Evolutionary conservation across 768 basidiomycete species (phyloP).

Genomic region (Leucocoprinus leucothites): DNA sequence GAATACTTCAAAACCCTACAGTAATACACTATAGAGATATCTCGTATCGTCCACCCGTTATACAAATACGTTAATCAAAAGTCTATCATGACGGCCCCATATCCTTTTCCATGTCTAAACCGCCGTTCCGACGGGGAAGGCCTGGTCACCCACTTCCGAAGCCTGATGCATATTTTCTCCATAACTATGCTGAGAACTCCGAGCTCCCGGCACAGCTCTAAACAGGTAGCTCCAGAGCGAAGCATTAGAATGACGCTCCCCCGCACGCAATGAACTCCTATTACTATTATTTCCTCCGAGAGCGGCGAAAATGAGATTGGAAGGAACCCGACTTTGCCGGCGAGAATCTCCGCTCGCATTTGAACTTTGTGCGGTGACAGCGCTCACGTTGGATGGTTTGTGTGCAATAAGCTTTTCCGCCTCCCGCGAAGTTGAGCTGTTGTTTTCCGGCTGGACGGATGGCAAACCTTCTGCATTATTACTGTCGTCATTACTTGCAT

Average conservation of each 20-base stretch:
- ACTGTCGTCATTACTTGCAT: not conserved
- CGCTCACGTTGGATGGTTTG: slow-evolving; percentile 26
- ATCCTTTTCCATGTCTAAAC: slow-evolving; percentile 1
- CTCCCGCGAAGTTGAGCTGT: not conserved
- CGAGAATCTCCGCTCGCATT: slow-evolving; percentile 29
- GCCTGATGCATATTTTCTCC: slow-evolving; percentile 3
- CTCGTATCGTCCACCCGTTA: not conserved
- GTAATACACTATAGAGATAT: slow-evolving; percentile 22
- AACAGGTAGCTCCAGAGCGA: slow-evolving; percentile 18
- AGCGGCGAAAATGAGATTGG: slow-evolving; percentile 35
- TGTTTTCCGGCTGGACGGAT: not conserved
- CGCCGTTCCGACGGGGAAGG: slow-evolving; percentile 14
- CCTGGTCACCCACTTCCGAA: not conserved
- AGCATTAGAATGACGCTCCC: slow-evolving; percentile 18
- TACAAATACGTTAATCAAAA: not conserved
- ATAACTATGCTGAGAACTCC: slow-evolving; percentile 5
- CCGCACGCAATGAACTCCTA: slow-evolving; percentile 16
- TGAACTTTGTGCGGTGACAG: too few species aligned
- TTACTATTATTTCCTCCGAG: slow-evolving; percentile 21
- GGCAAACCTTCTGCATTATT: not conserved
- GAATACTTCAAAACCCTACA: slow-evolving; percentile 61
- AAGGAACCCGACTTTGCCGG: slow-evolving; percentile 19
- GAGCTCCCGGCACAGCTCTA: slow-evolving; percentile 5
- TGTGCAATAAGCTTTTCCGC: slow-evolving; percentile 17
- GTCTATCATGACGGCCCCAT: not conserved